Conservation (phyloP, 148 eudicot genomes). For the Camellia japonica region DNA sequence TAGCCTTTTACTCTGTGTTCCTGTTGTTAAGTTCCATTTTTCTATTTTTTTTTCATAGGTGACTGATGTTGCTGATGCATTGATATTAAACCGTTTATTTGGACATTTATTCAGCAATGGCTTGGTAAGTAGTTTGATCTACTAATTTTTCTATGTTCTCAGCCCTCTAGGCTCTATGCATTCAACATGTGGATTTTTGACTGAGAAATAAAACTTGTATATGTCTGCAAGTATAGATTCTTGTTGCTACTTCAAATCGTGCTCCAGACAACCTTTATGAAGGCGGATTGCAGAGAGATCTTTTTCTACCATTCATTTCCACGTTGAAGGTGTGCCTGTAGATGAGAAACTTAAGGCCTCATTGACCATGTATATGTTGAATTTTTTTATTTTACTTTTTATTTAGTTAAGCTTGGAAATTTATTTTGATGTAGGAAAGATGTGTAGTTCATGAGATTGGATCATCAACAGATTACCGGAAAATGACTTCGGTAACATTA, state of each 20-base stretch:
- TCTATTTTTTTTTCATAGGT: constrained; percentile 39
- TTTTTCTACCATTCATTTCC: constrained; percentile 83
- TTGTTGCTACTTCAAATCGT: constrained; percentile 91
- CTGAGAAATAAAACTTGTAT: background rate
- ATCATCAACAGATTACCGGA: constrained; percentile 79
- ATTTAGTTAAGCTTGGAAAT: background rate
- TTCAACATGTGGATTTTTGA: background rate
- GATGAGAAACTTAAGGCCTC: background rate
- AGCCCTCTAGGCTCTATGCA: background rate
- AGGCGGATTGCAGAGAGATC: constrained; percentile 92
- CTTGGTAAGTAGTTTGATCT: constrained; percentile 48
- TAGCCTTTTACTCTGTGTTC: background rate
- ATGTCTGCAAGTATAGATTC: constrained; percentile 47
- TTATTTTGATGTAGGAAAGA: constrained; percentile 62
- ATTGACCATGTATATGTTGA: background rate
- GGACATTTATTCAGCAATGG: constrained; percentile 74
- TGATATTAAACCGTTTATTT: constrained; percentile 82
- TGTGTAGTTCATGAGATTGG: constrained; percentile 78
- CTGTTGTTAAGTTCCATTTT: background rate
- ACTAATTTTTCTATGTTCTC: background rate
- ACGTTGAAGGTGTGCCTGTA: constrained; percentile 57
- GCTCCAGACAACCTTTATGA: constrained; percentile 91
- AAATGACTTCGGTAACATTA: constrained; percentile 64
- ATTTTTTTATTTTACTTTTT: background rate
- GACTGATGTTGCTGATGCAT: constrained; percentile 91